Base-by-base conservation (phyloP, 495 filamentous ascomycete genomes). In the Copromyces sp. region DNA sequence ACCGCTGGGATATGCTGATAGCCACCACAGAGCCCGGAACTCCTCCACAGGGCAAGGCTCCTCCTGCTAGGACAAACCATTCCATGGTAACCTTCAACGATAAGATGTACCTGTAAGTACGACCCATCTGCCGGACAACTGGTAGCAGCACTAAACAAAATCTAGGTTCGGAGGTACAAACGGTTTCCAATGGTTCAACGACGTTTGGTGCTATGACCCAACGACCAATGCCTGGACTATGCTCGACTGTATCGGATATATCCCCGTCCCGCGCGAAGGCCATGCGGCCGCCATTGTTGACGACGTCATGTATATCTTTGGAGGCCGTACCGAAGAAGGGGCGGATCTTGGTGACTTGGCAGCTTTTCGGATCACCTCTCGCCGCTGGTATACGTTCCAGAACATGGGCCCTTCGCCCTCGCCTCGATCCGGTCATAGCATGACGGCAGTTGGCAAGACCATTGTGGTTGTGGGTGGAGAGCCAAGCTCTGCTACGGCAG, bases 301-400 rank as follows among this genome's bases (percentile, higher is more conserved):
- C 77, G 96, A 98, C 77, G 94, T 97, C 70, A 99, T 99, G 96
- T 99, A 99, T 81, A 92, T 98, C 71, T 99, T 99, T 79, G 96
- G 96, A 74, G 96, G 96, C n/a, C 90, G 96, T 65, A 97, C 92
- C 5, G 92, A 97, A 77, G 93, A 97, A 69, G 96, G 96, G 1
- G 86, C 89, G 38, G 96, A 98, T 78, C 83, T 98, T 24, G 96
- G 95, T 29, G 96, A 99, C 80, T 82, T 99, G 68, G 95, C 96
- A 2, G 95, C 96, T 2, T 99, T 99, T 82, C 89, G 94, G 32
- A 98, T 99, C 74, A 88, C 90, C 3, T 92, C 93, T 7, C 89
- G 91, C 71, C 90, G 96, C 44, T 99, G 96, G 96, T 99, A 98
- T 78, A 98, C 95, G 12, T 99, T 99, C 83, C 96, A 98, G 78